Evolutionary conservation across 2,329 filamentous ascomycete species (phyloP).

Genomic region (Stemphylium beticola): DNA sequence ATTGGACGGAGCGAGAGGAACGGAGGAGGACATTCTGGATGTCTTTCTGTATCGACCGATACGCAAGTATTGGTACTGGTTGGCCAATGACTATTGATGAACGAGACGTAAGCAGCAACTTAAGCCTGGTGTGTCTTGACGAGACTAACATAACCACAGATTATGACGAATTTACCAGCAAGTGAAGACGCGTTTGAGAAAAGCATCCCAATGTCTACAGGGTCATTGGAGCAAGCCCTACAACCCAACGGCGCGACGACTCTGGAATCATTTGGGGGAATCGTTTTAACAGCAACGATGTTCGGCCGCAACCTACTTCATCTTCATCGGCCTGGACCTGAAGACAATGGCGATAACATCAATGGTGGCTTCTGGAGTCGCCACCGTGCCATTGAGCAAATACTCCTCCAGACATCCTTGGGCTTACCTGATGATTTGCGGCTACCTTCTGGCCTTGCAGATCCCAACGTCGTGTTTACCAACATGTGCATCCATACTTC

Average conservation of each 20-base stretch:
- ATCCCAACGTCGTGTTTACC: slow-evolving; percentile 87
- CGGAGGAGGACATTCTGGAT: slow-evolving; percentile 93
- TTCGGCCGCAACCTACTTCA: slow-evolving; percentile 92
- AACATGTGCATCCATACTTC: slow-evolving; percentile 98
- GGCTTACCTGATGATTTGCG: slow-evolving; percentile 82
- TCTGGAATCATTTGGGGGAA: slow-evolving; percentile 78
- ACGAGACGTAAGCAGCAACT: slow-evolving; percentile 67
- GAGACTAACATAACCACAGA: slow-evolving; percentile 51
- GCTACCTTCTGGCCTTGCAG: slow-evolving; percentile 74
- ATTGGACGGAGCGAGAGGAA: slow-evolving; percentile 95
- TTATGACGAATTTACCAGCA: slow-evolving; percentile 82
- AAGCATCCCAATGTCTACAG: slow-evolving; percentile 75
- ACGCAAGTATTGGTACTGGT: slow-evolving; percentile 93
- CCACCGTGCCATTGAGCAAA: slow-evolving; percentile 86
- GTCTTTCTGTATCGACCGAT: slow-evolving; percentile 87
- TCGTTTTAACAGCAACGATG: slow-evolving; percentile 84
- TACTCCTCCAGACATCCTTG: slow-evolving; percentile 84
- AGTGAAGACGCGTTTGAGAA: slow-evolving; percentile 85
- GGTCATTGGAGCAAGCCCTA: slow-evolving; percentile 73
- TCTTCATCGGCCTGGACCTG: slow-evolving; percentile 81
- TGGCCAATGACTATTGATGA: slow-evolving; percentile 97
- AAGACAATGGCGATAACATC: slow-evolving; percentile 84
- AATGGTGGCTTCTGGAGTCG: slow-evolving; percentile 96
- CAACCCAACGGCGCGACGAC: slow-evolving; percentile 73
- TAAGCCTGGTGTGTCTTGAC: not conserved